Base-by-base conservation (phyloP, 2,329 filamentous ascomycete genomes). In the Trichoderma lentiforme region DNA sequence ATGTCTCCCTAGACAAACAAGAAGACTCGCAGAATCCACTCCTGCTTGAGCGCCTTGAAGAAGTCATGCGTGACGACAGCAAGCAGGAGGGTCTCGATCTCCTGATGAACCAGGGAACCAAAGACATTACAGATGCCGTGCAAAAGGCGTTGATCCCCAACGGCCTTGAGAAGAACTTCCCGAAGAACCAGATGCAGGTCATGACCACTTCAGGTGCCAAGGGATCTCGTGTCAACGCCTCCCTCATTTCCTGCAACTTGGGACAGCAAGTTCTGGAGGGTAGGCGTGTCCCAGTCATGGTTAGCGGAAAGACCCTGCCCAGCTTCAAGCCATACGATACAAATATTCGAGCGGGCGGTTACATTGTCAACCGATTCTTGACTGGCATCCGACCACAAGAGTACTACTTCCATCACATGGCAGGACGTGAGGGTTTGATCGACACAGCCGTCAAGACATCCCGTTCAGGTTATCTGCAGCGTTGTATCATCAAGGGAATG, bases 341-440 rank as follows among this genome's bases (percentile, higher is more conserved):
- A 0, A 90, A 94, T 75, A 88, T 97, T 7, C 88, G 94, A 76
- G 96, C 96, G 66, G 95, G 95, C 77, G 96, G 96, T 21, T 99
- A 97, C 82, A 93, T 99, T 75, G 92, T 93, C 64, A 94, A 97
- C 79, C 94, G 96, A 80, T 99, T 99, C 88, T 92, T 99, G 86
- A 99, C 97, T 28, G 96, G 96, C 73, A 96, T 99, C 73, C 91
- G 95, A 70, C 96, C 96, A 5, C 96, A 99, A 79, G 97, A 99
- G 81, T 99, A 98, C 82, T 99, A 95, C 81, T 99, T 99, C 86
- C 96, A 99, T 88, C 94, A 97, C 82, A 99, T 99, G 97, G 96
- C 95, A 79, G 97, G 97, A 77, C 90, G 96, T 84, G 97, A 99
- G 87, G 96, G 96, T 86, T 86, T 99, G 75, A 99, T 99, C 79